Evolutionary conservation across 768 basidiomycete species (phyloP), one percentile per base, ranked within the genome.

Genomic region (Kwoniella sp.): DNA sequence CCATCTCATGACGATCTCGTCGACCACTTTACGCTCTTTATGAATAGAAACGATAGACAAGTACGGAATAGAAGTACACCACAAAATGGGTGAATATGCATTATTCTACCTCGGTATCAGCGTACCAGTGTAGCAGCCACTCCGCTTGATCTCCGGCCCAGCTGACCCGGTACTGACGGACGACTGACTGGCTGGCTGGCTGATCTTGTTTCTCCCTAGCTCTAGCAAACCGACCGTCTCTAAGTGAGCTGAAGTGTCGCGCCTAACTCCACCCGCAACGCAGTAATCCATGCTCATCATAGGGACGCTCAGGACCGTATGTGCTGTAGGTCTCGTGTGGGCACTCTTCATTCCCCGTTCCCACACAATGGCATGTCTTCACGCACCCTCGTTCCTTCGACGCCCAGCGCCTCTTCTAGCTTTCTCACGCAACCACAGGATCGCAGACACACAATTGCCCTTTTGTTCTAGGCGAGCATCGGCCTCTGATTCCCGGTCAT

Each of bases 261-360:
- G n/a, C n/a, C n/a, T n/a, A n/a, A n/a, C n/a, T n/a, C n/a, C n/a
- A n/a, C n/a, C n/a, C n/a, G n/a, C n/a, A n/a, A n/a, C n/a, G n/a
- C n/a, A n/a, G n/a, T n/a, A n/a, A n/a, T n/a, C n/a, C n/a, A n/a
- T n/a, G n/a, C n/a, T n/a, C n/a, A n/a, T n/a, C n/a, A n/a, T n/a
- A n/a, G n/a, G n/a, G n/a, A n/a, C n/a, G n/a, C n/a, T n/a, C n/a
- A n/a, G n/a, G n/a, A n/a, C n/a, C n/a, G n/a, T n/a, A n/a, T n/a
- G n/a, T n/a, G n/a, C n/a, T n/a, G n/a, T n/a, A n/a, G n/a, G n/a
- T n/a, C n/a, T n/a, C n/a, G n/a, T n/a, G n/a, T n/a, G n/a, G n/a
- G n/a, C n/a, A n/a, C n/a, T n/a, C n/a, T n/a, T 44, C 40, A 44
- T 10, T 44, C 40, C 40, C 40, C 40, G 40, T 44, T 44, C 40